These are phyloP conservation scores for Carex littledalei DNA, from an alignment of 176 grass and related monocot species.

Conservation along the genomic window DNA sequence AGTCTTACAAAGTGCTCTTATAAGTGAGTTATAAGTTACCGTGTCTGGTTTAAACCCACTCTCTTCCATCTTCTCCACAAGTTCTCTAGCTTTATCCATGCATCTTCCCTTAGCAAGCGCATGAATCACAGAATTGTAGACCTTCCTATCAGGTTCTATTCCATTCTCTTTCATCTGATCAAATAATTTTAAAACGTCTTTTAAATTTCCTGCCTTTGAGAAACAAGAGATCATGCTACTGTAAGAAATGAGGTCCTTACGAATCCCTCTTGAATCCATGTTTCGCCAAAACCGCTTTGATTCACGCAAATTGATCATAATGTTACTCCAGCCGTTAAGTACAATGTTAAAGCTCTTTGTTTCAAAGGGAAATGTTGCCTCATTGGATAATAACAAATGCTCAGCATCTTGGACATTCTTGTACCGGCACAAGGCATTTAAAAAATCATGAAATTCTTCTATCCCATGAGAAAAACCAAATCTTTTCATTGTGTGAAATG, in stretches of 20 bases:
- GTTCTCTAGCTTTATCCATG: conserved; percentile 44
- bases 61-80: conserved; percentile 60
- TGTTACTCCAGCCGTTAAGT: conserved; percentile 75
- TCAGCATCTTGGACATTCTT: conserved; percentile 76
- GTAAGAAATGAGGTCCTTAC: conserved; percentile 58
- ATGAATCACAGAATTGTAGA: conserved; percentile 64
- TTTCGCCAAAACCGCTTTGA: conserved; percentile 69
- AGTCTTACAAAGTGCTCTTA: conserved; percentile 66
- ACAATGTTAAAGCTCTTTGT: conserved; percentile 91
- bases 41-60: conserved; percentile 45
- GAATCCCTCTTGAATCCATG: conserved; percentile 49
- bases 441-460: conserved; percentile 58
- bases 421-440: conserved; percentile 64
- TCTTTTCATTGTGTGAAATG: conserved; percentile 48
- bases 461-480: conserved; percentile 40
- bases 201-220: conserved; percentile 67
- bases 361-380: conserved; percentile 51
- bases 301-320: conserved; percentile 47
- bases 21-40: conserved; percentile 69
- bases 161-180: conserved; percentile 65
- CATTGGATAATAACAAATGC: conserved; percentile 65
- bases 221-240: conserved; percentile 89
- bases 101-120: conserved; percentile 65
- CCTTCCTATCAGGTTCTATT: conserved; percentile 52
- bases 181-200: conserved; percentile 65